A percentile compares a stretch with the other conserved stretches of the same genome.
Conservation (phyloP, 148 eudicot species). For the Spergularia marina region DNA sequence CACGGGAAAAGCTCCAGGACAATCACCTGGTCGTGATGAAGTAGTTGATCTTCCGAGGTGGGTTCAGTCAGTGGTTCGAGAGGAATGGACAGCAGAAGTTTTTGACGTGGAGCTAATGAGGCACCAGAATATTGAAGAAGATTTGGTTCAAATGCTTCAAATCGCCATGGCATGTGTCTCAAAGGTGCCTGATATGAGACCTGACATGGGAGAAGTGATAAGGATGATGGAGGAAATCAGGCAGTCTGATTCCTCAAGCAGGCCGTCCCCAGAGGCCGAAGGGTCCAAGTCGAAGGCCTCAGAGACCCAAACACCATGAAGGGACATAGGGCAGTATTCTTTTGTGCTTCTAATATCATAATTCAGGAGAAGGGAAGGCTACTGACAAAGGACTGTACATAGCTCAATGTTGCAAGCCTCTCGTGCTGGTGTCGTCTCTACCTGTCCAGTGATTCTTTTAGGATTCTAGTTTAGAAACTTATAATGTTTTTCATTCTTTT, state of each 20-base stretch:
- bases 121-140: constrained; percentile 78
- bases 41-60: constrained; percentile 77
- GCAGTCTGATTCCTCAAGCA: constrained; percentile 45
- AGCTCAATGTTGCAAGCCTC: constrained; percentile 18
- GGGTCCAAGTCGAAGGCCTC: constrained; percentile 44
- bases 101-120: constrained; percentile 73
- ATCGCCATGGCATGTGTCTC: constrained; percentile 90
- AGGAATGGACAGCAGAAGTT: constrained; percentile 97
- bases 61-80: constrained; percentile 95
- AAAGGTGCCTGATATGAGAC: constrained; percentile 71
- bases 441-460: constrained; percentile 23
- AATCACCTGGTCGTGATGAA: constrained; percentile 67
- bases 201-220: constrained; percentile 70
- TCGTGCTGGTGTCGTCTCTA: constrained; percentile 1
- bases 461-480: constrained; percentile 19
- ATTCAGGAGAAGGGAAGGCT: constrained; percentile 11
- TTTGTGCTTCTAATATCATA: constrained; percentile 23
- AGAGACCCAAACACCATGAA: constrained; percentile 36
- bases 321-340: background rate
- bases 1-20: constrained; percentile 82
- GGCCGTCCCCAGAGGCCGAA: constrained; percentile 49
- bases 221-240: constrained; percentile 74
- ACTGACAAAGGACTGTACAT: constrained; percentile 33
- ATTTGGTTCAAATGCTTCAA: constrained; percentile 94
- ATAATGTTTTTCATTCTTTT: constrained; percentile 21